Evolutionary conservation across 176 grass and related monocot species (phyloP).

Genomic region (Oryza punctata): DNA sequence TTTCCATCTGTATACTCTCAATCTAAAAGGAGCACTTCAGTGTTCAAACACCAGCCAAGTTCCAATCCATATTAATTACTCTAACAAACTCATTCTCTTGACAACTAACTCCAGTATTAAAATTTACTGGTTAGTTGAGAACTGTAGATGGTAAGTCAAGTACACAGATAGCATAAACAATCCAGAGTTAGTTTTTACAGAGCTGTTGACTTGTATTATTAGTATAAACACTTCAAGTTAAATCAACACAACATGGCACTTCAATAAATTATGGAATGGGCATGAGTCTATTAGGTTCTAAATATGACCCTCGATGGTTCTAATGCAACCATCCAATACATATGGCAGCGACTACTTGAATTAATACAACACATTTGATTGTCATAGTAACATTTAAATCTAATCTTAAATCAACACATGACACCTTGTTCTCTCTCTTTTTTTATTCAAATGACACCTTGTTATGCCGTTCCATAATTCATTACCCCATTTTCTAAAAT

Average conservation of each 20-base stretch:
- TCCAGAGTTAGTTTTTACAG: background rate
- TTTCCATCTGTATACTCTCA: background rate
- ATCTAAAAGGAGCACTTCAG: too few relatives aligned
- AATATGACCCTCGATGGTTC: background rate
- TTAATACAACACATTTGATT: background rate
- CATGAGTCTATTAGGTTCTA: background rate
- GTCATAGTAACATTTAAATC: background rate
- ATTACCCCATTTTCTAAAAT: background rate
- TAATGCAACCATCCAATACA: background rate
- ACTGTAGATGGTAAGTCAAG: background rate
- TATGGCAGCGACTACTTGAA: background rate
- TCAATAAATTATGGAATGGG: background rate
- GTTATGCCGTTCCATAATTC: background rate
- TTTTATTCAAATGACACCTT: background rate
- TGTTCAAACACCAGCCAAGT: too few relatives aligned
- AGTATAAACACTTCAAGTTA: background rate
- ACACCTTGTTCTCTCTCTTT: background rate
- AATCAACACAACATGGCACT: background rate
- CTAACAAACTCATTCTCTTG: background rate
- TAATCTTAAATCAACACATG: background rate
- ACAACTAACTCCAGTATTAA: background rate
- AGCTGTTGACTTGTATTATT: background rate
- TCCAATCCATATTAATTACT: background rate
- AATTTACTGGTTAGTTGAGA: background rate
- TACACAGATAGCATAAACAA: background rate